Conservation (phyloP, 768 basidiomycete species). For the Lactifluus rugatus region DNA sequence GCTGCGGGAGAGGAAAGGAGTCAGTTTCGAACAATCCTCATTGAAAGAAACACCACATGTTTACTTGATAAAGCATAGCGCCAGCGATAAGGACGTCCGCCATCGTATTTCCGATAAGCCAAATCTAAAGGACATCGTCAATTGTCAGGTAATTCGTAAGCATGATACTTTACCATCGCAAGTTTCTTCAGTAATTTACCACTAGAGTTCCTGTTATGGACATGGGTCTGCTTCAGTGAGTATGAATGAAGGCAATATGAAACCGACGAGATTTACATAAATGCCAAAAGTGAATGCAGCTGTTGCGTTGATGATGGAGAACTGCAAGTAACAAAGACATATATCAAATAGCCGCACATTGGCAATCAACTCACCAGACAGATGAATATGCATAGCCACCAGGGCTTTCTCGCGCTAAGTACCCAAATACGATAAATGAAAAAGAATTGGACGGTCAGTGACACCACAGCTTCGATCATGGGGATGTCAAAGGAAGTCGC, state of each 20-base stretch:
- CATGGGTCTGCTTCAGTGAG: background rate
- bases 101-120: background rate
- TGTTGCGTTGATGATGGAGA: background rate
- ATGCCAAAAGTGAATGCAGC: background rate
- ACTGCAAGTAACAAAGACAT: background rate
- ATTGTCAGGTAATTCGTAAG: background rate
- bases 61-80: constrained; percentile 3
- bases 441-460: too few relatives aligned
- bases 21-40: background rate
- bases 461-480: too few relatives aligned
- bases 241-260: background rate
- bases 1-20: background rate
- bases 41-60: background rate
- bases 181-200: background rate
- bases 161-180: background rate
- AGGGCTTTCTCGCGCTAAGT: too few relatives aligned
- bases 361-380: too few relatives aligned
- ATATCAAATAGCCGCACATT: too few relatives aligned
- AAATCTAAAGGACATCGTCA: background rate
- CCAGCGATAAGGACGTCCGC: constrained; percentile 1
- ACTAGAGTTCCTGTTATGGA: background rate
- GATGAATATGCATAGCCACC: too few relatives aligned
- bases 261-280: background rate
- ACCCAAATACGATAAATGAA: too few relatives aligned
- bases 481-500: too few relatives aligned